Conservation (phyloP, 2,329 filamentous ascomycete genomes). For the Aspergillus fructus region DNA sequence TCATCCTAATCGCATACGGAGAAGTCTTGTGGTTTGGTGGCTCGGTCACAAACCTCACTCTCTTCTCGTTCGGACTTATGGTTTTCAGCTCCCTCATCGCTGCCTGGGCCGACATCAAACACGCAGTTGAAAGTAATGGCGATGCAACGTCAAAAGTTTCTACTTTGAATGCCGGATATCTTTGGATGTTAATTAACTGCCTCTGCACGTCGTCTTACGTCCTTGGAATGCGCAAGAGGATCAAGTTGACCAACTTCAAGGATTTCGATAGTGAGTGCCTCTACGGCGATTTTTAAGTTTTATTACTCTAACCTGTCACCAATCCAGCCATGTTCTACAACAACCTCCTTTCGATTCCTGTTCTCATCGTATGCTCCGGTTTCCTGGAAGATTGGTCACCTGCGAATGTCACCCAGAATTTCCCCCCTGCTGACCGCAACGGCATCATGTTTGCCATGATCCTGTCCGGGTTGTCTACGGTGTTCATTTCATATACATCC, state of each 20-base stretch:
- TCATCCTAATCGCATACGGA: conserved; percentile 96
- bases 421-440: conserved; percentile 78
- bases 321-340: conserved; percentile 96
- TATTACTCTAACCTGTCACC: conserved; percentile 15
- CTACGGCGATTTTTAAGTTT: not conserved
- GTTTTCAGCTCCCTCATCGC: conserved; percentile 91
- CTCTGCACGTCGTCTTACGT: conserved; percentile 90
- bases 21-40: conserved; percentile 98
- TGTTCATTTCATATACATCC: conserved; percentile 99
- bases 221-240: conserved; percentile 93
- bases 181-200: conserved; percentile 98
- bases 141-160: conserved; percentile 75
- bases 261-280: conserved; percentile 89
- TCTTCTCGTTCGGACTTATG: conserved; percentile 96
- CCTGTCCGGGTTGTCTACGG: conserved; percentile 86
- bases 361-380: conserved; percentile 79
- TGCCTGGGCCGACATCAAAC: conserved; percentile 94
- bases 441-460: conserved; percentile 83
- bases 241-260: conserved; percentile 99
- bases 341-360: conserved; percentile 93
- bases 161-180: conserved; percentile 89
- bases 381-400: conserved; percentile 89
- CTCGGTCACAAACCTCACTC: conserved; percentile 78
- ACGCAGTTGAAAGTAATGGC: conserved; percentile 67
- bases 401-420: conserved; percentile 80